Base-by-base conservation (phyloP, 495 filamentous ascomycete species). In the Aspergillus hancockii region DNA sequence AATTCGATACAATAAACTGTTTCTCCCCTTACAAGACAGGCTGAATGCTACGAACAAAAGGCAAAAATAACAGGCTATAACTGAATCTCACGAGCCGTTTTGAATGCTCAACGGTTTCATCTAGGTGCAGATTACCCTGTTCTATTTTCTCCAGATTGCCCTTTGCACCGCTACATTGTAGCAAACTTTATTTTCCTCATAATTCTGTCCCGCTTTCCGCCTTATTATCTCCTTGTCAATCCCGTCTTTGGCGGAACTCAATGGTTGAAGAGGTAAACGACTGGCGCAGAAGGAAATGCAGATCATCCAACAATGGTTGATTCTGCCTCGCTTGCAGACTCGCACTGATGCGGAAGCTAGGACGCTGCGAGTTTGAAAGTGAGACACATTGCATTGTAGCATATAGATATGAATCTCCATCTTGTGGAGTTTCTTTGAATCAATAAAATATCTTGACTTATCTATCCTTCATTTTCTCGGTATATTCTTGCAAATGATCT, bases 201-300 rank as follows among this genome's bases (percentile, higher is more conserved):
- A n/a, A 36, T 32, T 36, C 47, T 40, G 23, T 47, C 36, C 43
- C 51, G 10, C 23, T 56, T 30, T 46, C 9, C 70, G 78, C 79
- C 72, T 71, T 62, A 74, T 68, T 81, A 81, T 82, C 79, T 75
- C 78, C 79, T 74, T 72, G 59, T 75, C 76, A 77, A 75, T 69
- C 77, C 65, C 64, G 65, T 63, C 61, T 46, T 53, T 55, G 65
- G 62, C 63, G 69, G 68, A 69, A 28, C 32, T 50, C 52, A 54
- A 76, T 80, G 79, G 72, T 79, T 79, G 78, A 64, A 66, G 75
- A 73, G 78, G 75, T 82, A 82, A 75, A 81, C 75, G 71, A 67
- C 63, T 78, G 71, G 79, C 79, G 76, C 62, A 82, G 63, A 81
- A 64, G 52, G 63, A 78, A 60, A 41, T 43, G 54, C 68, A 74